Evolutionary conservation across 2,329 filamentous ascomycete genomes (phyloP).

Genomic region (Diaporthe citri): DNA sequence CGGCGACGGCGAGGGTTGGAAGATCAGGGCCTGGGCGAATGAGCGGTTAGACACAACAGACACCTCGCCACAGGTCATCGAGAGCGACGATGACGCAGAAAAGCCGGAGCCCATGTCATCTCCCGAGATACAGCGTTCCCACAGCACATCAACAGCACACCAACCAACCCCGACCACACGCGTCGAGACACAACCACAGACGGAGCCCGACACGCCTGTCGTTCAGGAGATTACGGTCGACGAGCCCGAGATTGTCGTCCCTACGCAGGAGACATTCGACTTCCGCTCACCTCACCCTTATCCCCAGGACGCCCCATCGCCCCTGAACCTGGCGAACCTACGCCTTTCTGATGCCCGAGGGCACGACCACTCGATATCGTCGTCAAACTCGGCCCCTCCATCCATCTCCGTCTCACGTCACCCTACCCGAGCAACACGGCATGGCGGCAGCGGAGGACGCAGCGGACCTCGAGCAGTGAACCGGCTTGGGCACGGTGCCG

Average conservation of each 20-base stretch:
- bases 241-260: constrained; percentile 59
- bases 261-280: constrained; percentile 73
- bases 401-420: constrained; percentile 35
- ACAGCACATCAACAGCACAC: constrained; percentile 50
- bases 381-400: constrained; percentile 40
- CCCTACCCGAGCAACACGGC: constrained; percentile 40
- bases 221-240: constrained; percentile 42
- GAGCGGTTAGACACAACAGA: constrained; percentile 77
- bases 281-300: constrained; percentile 76
- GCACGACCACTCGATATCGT: constrained; percentile 52
- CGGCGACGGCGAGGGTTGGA: constrained; percentile 81
- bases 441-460: constrained; percentile 42
- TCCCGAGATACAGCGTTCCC: constrained; percentile 66
- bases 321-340: constrained; percentile 72
- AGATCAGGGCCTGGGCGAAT: constrained; percentile 73
- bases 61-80: constrained; percentile 58
- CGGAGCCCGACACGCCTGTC: constrained; percentile 51
- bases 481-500: constrained; percentile 73
- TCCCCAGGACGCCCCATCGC: constrained; percentile 62
- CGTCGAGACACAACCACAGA: constrained; percentile 51
- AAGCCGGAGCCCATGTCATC: constrained; percentile 72
- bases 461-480: constrained; percentile 46
- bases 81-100: constrained; percentile 72
- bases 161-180: constrained; percentile 46
- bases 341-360: constrained; percentile 67